Percentiles rank a stretch among this genome's conserved stretches.
Evolutionary conservation across 2,329 filamentous ascomycete species (phyloP).

Genomic region (Scedosporium minutisporum): DNA sequence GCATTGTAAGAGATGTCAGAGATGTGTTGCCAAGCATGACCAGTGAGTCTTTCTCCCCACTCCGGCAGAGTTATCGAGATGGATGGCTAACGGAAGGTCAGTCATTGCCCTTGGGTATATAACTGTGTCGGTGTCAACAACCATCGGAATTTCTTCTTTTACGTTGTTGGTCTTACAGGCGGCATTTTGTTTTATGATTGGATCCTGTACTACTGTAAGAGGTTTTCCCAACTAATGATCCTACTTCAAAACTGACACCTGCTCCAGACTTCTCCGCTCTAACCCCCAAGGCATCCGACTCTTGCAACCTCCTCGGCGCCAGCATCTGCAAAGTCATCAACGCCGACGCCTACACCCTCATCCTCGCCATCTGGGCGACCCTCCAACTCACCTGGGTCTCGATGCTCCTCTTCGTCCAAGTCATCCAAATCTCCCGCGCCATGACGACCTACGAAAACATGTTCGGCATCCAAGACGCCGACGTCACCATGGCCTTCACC

Average conservation of each 20-base stretch:
- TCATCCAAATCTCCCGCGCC: constrained; percentile 82
- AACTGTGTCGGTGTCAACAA: constrained; percentile 96
- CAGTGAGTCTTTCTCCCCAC: constrained; percentile 55
- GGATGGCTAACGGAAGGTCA: constrained; percentile 22
- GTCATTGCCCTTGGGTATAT: constrained; percentile 95
- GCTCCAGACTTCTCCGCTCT: constrained; percentile 53
- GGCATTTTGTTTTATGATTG: constrained; percentile 66
- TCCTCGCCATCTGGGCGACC: constrained; percentile 68
- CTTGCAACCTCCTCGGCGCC: constrained; percentile 69
- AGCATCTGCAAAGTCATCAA: constrained; percentile 67
- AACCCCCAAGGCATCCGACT: constrained; percentile 38
- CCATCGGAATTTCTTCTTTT: constrained; percentile 89
- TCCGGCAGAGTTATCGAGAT: background rate
- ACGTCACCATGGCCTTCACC: constrained; percentile 65
- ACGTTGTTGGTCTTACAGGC: constrained; percentile 67
- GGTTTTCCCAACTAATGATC: background rate
- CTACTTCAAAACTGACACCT: constrained; percentile 15
- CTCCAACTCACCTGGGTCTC: constrained; percentile 90
- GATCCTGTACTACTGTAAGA: constrained; percentile 62
- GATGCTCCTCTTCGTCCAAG: constrained; percentile 93
- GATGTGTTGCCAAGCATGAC: constrained; percentile 92
- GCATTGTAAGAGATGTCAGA: constrained; percentile 83
- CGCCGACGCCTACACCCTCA: constrained; percentile 73
- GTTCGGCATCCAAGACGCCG: constrained; percentile 60
- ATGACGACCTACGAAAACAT: constrained; percentile 97